phyloP scores from a whole-genome alignment of 2,329 filamentous ascomycete genomes.

The Sporothrix brasiliensis region DNA sequence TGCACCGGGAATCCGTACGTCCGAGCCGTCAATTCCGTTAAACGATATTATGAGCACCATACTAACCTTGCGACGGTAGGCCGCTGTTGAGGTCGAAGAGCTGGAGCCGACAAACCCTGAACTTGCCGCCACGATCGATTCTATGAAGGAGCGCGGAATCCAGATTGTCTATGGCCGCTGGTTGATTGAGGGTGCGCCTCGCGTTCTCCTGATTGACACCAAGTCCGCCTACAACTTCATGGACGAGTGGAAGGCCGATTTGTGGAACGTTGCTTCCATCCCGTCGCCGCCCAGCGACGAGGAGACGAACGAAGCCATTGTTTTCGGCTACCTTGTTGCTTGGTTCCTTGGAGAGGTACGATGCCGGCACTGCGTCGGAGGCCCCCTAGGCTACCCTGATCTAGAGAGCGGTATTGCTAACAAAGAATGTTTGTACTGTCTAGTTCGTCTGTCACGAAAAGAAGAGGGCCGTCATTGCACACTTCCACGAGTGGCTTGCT shows the following conservation, averaged over 20 bases:
- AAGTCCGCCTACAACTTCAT: slow-evolving; percentile 88
- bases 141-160: slow-evolving; percentile 91
- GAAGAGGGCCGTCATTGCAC: slow-evolving; percentile 87
- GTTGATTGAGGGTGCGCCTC: slow-evolving; percentile 94
- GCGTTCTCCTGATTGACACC: slow-evolving; percentile 92
- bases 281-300: slow-evolving; percentile 89
- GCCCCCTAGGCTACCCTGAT: slow-evolving; percentile 32
- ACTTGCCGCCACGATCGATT: slow-evolving; percentile 78
- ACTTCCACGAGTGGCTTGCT: slow-evolving; percentile 98
- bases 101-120: slow-evolving; percentile 81
- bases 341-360: slow-evolving; percentile 97
- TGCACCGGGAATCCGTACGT: slow-evolving; percentile 82
- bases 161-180: slow-evolving; percentile 90
- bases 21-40: not conserved
- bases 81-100: slow-evolving; percentile 96
- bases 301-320: slow-evolving; percentile 96
- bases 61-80: slow-evolving; percentile 53
- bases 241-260: slow-evolving; percentile 94
- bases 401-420: slow-evolving; percentile 27
- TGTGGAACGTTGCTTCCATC: slow-evolving; percentile 91
- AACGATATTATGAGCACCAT: not conserved
- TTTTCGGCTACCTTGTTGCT: slow-evolving; percentile 94
- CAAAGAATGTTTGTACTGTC: not conserved
- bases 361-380: not conserved
- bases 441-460: slow-evolving; percentile 95